Percentiles rank a stretch among this genome's conserved stretches.
Conservation (phyloP, 176 grass and related monocot genomes). For the Cenchrus purpureus region DNA sequence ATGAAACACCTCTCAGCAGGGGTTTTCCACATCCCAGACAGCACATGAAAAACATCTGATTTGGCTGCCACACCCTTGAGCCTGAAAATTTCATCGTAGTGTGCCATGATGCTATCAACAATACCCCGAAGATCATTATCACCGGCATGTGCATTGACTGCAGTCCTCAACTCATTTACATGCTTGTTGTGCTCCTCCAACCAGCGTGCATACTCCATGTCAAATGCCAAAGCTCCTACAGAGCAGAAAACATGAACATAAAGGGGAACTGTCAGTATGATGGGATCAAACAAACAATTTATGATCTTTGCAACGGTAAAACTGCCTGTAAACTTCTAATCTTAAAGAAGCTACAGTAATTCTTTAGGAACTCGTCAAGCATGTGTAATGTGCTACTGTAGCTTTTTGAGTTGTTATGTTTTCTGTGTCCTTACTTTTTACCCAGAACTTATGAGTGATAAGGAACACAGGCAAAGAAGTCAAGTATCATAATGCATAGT, state of each 20-base stretch:
- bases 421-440: constrained; percentile 31
- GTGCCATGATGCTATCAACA: constrained; percentile 72
- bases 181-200: constrained; percentile 82
- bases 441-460: not conserved
- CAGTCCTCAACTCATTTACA: constrained; percentile 72
- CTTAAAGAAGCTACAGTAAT: constrained; percentile 17
- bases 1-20: constrained; percentile 95
- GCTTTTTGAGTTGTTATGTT: constrained; percentile 8
- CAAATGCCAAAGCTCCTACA: constrained; percentile 88
- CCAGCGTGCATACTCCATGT: constrained; percentile 87
- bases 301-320: not conserved
- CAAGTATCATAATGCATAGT: not conserved
- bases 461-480: constrained; percentile 1
- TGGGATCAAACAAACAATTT: not conserved
- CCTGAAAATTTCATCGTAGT: constrained; percentile 87
- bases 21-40: constrained; percentile 98
- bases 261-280: constrained; percentile 31
- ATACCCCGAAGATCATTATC: constrained; percentile 66
- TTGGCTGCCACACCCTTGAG: constrained; percentile 84
- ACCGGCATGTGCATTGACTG: constrained; percentile 64
- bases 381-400: not conserved
- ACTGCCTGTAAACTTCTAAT: constrained; percentile 10
- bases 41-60: constrained; percentile 88
- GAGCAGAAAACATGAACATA: constrained; percentile 33
- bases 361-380: constrained; percentile 12